Conservation (phyloP, 2,329 filamentous ascomycete genomes). For the Xylaria sp. region DNA sequence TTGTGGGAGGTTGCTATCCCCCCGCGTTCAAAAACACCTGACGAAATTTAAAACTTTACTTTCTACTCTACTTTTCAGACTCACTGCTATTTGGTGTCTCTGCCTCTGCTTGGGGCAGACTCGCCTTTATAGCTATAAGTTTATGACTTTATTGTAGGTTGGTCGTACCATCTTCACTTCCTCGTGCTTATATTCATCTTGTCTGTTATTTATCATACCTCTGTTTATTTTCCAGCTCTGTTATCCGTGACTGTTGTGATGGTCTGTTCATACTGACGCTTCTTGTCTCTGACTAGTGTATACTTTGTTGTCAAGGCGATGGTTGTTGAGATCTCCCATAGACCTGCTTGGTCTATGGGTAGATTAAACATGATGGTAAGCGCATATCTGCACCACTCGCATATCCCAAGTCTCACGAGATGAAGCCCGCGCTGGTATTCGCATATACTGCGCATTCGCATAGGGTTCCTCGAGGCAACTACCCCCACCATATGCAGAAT, state of each 20-base stretch:
- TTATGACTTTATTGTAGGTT: neutral
- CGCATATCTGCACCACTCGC: neutral
- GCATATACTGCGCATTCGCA: constrained; percentile 22
- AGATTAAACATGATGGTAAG: constrained; percentile 5
- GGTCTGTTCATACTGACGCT: neutral
- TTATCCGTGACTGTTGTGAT: neutral
- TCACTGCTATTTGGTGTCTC: neutral
- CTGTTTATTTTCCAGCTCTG: neutral
- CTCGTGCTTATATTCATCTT: neutral
- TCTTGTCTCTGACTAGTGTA: neutral
- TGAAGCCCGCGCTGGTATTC: constrained; percentile 2
- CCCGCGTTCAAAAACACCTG: neutral
- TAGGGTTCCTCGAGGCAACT: neutral
- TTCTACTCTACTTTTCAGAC: too few species aligned
- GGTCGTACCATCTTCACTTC: neutral
- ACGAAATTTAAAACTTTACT: too few species aligned
- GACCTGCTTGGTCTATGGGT: constrained; percentile 1
- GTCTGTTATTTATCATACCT: neutral
- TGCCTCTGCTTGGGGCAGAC: neutral
- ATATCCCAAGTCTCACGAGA: neutral
- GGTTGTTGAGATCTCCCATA: neutral
- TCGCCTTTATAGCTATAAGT: neutral
- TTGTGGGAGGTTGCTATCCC: neutral
- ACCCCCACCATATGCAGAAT: neutral
- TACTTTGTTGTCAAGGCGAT: neutral